Evolutionary conservation across 2,329 filamentous ascomycete species (phyloP).

Genomic region (Hyphodiscus sp.): DNA sequence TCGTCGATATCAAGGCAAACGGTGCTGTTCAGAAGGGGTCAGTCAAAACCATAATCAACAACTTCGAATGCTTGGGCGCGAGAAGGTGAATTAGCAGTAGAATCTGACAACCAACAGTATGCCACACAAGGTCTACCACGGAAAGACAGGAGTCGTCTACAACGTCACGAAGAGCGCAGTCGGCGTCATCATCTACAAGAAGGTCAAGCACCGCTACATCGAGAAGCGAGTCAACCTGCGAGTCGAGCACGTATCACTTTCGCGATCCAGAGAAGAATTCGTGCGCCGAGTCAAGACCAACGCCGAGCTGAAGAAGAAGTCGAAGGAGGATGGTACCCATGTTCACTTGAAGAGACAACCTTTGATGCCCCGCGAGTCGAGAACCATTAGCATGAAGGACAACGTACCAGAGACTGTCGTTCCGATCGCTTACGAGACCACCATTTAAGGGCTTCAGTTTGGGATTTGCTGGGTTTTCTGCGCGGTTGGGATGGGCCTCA

Average conservation of each 20-base stretch:
- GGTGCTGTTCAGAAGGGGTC: slow-evolving; percentile 98
- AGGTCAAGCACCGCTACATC: slow-evolving; percentile 98
- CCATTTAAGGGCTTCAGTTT: slow-evolving; percentile 59
- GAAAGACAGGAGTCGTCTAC: slow-evolving; percentile 97
- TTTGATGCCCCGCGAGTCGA: slow-evolving; percentile 69
- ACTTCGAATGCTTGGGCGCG: neutral
- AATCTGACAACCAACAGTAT: slow-evolving; percentile 45
- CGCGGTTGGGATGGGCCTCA: slow-evolving; percentile 26
- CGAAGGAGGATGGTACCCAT: slow-evolving; percentile 81
- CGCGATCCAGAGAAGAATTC: slow-evolving; percentile 95
- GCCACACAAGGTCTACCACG: slow-evolving; percentile 99
- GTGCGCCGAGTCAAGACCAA: slow-evolving; percentile 94
- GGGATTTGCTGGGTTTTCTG: slow-evolving; percentile 29
- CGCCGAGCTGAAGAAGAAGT: slow-evolving; percentile 85
- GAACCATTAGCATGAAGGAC: slow-evolving; percentile 72
- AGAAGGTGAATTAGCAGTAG: neutral
- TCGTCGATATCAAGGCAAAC: slow-evolving; percentile 98
- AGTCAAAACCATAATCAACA: slow-evolving; percentile 37
- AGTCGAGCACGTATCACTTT: slow-evolving; percentile 92
- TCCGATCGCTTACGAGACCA: slow-evolving; percentile 94
- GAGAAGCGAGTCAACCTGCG: slow-evolving; percentile 99
- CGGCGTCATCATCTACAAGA: slow-evolving; percentile 99
- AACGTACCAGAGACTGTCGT: slow-evolving; percentile 87
- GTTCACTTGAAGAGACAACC: slow-evolving; percentile 93
- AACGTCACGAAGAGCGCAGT: slow-evolving; percentile 98